These are phyloP conservation scores for Aspergillus uvarum DNA, from an alignment of 2,329 filamentous ascomycete genomes.

Conservation along the genomic window DNA sequence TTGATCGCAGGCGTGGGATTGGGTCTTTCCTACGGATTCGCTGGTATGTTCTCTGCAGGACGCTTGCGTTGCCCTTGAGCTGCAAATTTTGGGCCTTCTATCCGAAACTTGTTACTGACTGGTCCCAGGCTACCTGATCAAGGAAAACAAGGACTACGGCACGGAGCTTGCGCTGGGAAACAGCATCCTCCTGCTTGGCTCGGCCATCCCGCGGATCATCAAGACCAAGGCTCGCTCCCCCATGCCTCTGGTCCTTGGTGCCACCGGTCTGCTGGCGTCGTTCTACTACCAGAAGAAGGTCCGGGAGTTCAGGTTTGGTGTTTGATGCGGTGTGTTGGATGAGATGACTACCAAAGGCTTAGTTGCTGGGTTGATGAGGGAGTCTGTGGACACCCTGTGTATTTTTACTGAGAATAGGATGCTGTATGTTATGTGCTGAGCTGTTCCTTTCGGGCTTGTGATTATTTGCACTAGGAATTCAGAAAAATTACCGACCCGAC, in stretches of 20 bases:
- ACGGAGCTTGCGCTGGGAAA: conserved; percentile 22
- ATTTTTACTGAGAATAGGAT: neutral
- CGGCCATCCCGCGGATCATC: conserved; percentile 13
- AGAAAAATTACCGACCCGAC: no score
- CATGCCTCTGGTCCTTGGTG: conserved; percentile 17
- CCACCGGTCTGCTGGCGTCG: conserved; percentile 7
- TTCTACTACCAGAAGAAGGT: conserved; percentile 17
- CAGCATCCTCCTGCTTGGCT: conserved; percentile 17
- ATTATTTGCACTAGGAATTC: neutral
- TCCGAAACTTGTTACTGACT: neutral
- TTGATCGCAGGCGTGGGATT: conserved; percentile 21
- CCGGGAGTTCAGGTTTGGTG: conserved; percentile 11
- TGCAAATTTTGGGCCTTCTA: no score
- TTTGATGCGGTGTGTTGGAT: neutral
- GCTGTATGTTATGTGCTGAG: neutral
- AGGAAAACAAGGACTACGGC: conserved; percentile 23
- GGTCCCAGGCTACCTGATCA: conserved; percentile 16
- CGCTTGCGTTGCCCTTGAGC: no score
- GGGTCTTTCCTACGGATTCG: conserved; percentile 18
- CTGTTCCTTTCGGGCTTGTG: neutral
- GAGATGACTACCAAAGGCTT: no score
- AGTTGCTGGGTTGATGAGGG: neutral
- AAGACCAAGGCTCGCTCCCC: conserved; percentile 17
- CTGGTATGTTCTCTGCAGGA: conserved; percentile 10
- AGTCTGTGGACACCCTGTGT: neutral